Conservation (phyloP, 148 eudicot genomes). For the Pharnaceum exiguum region DNA sequence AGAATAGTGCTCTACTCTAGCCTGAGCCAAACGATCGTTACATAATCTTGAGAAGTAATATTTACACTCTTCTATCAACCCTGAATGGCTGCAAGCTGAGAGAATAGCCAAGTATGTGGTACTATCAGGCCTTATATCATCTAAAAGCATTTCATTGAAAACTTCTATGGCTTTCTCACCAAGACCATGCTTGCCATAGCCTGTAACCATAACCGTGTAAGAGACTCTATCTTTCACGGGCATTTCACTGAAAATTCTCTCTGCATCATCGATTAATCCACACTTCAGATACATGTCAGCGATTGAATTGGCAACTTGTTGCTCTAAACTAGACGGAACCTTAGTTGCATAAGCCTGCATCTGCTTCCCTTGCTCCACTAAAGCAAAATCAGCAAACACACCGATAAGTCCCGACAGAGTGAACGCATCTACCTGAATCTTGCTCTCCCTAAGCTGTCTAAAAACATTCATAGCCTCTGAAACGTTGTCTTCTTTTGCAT, state of each 20-base stretch:
- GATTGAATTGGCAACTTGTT: slow-evolving; percentile 61
- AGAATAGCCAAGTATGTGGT: slow-evolving; percentile 75
- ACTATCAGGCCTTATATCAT: slow-evolving; percentile 58
- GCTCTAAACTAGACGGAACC: slow-evolving; percentile 45
- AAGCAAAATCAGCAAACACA: slow-evolving; percentile 79
- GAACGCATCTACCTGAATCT: slow-evolving; percentile 43
- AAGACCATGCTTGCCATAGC: slow-evolving; percentile 76
- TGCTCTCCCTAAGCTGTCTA: slow-evolving; percentile 48
- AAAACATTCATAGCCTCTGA: slow-evolving; percentile 54
- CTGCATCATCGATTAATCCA: slow-evolving; percentile 69
- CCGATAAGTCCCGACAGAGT: slow-evolving; percentile 63
- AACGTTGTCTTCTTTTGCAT: slow-evolving; percentile 56
- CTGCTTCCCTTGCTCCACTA: slow-evolving; percentile 73
- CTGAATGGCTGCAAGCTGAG: slow-evolving; percentile 88
- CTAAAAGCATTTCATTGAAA: slow-evolving; percentile 45
- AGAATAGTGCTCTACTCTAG: slow-evolving; percentile 75
- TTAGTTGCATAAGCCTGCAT: slow-evolving; percentile 57
- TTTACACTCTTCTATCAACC: slow-evolving; percentile 56
- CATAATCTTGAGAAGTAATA: slow-evolving; percentile 58
- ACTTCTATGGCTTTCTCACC: slow-evolving; percentile 51
- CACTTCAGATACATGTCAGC: slow-evolving; percentile 80
- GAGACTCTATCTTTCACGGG: slow-evolving; percentile 53
- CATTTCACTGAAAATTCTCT: slow-evolving; percentile 51
- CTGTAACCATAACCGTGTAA: slow-evolving; percentile 76
- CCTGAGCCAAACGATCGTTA: slow-evolving; percentile 31